Evolutionary conservation across 2,329 filamentous ascomycete species (phyloP), one percentile per base, ranked within the genome.

Genomic region (Stemphylium lycopersici): DNA sequence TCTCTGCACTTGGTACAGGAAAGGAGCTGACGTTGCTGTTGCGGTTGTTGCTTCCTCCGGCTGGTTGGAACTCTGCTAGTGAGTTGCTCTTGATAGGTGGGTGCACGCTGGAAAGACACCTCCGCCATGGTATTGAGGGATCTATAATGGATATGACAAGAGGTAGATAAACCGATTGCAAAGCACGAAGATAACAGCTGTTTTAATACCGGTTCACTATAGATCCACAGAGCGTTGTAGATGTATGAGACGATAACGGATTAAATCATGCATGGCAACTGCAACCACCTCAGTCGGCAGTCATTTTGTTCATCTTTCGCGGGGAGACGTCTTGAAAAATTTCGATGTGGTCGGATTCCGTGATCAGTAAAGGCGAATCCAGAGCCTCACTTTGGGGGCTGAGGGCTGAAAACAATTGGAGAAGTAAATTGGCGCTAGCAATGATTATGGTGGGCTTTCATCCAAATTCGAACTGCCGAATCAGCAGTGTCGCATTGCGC

Each of bases 1-100:
- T 80, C 78, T 44, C 78, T 71, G 61, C 79, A 81, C 58, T 80
- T 80, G 4, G 78, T 80, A 54, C 79, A 81, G 11, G 78, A 80
- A 1, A 80, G 69, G 4, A 79, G 68, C 55, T 80, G 78, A 47
- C 78, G 74, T 12, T 72, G 68, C 58, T 79, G 76, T 42, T 76
- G 73, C 42, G 76, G 64, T 60, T 73, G 73, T 52, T 76, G 72
- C 54, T 72, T 72, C 55, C 72, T 74, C 58, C 60, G 72, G 26
- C 40, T 61, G 20, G 44, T 34, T 12, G 67, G 56, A 39, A 39
- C 15, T 26, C 52, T 15, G 26, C 15, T 39, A 2, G 59, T 36
- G 15, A 50, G 36, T 31, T 59, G 51, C 6, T 61, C 63, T 26
- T 52, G 55, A 31, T 52, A 31, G 16, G 38, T 54, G 40, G 52